Percentiles rank a stretch among this genome's conserved stretches.
These are phyloP conservation scores for Mycena alexandri DNA, from an alignment of 768 basidiomycete species.

Conservation along the genomic window DNA sequence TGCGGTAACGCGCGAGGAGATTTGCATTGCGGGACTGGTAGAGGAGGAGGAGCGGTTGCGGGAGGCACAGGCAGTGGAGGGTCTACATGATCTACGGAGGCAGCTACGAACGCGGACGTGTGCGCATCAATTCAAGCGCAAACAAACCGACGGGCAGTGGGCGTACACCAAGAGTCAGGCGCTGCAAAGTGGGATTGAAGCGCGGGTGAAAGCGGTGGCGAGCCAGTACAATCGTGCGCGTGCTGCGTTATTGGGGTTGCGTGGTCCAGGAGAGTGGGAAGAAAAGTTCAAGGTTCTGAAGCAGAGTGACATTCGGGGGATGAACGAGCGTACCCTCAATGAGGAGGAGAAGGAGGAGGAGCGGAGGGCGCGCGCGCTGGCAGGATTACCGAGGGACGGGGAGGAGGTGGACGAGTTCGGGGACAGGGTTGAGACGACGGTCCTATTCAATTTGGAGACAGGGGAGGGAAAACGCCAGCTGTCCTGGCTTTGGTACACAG, in stretches of 20 bases:
- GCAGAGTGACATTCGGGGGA: slow-evolving; percentile 27
- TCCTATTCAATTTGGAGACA: slow-evolving; percentile 18
- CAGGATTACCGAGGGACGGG: slow-evolving; percentile 6
- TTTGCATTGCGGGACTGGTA: slow-evolving; percentile 33
- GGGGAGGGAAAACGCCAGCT: slow-evolving; percentile 31
- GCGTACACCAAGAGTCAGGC: slow-evolving; percentile 34
- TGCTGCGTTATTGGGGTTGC: slow-evolving; percentile 9
- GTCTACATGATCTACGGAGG: slow-evolving; percentile 33
- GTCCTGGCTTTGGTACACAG: slow-evolving; percentile 41
- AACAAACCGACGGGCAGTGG: slow-evolving; percentile 30
- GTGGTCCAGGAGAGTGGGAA: slow-evolving; percentile 36
- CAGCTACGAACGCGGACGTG: slow-evolving; percentile 38
- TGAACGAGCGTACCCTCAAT: slow-evolving; percentile 34
- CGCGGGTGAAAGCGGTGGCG: slow-evolving; percentile 8
- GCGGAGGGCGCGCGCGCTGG: slow-evolving; percentile 14
- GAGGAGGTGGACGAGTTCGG: slow-evolving; percentile 5
- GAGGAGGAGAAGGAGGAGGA: slow-evolving; percentile 39
- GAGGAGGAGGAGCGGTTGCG: slow-evolving; percentile 40
- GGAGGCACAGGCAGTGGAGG: slow-evolving; percentile 35
- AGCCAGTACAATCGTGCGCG: slow-evolving; percentile 20
- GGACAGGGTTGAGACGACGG: slow-evolving; percentile 7
- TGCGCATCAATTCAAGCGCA: slow-evolving; percentile 36
- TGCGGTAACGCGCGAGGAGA: not conserved
- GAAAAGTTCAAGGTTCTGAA: slow-evolving; percentile 16
- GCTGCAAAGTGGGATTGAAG: slow-evolving; percentile 35